These are phyloP conservation scores for Aurantiochytrium sp. DNA, from an alignment of 108 stramenopile genomes.

Conservation along the genomic window DNA sequence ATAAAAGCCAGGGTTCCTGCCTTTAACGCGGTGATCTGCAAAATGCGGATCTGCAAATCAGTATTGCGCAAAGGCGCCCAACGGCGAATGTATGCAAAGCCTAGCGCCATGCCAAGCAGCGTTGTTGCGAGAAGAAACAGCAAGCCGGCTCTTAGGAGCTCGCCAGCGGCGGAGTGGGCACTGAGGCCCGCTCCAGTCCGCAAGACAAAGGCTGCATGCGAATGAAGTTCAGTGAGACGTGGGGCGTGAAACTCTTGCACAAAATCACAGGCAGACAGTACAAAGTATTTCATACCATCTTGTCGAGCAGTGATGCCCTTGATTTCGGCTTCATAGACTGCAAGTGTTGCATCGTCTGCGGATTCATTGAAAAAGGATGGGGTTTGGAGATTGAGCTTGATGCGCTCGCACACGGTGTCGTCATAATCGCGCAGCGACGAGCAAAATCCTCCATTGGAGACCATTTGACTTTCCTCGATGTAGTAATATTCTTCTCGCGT, in stretches of 20 bases:
- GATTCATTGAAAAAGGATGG: too few species aligned
- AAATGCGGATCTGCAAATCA: background rate
- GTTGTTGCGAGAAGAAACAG: background rate
- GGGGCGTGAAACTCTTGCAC: background rate
- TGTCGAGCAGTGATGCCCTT: background rate
- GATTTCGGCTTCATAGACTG: background rate
- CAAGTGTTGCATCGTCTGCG: too few species aligned
- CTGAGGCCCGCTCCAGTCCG: background rate
- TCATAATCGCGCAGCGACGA: too few species aligned
- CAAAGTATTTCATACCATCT: background rate
- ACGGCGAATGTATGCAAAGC: background rate
- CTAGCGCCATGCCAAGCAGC: background rate
- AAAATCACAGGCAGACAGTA: background rate
- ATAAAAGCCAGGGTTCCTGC: background rate
- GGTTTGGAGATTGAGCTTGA: too few species aligned
- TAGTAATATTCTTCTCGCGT: background rate
- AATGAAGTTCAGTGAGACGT: background rate
- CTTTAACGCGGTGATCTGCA: background rate
- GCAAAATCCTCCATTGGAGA: background rate
- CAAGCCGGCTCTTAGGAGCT: background rate
- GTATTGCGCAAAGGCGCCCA: background rate
- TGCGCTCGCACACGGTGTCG: too few species aligned
- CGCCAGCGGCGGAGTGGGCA: background rate
- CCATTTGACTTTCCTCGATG: background rate
- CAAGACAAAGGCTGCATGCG: background rate